These are phyloP conservation scores for Ophiostoma sp. DNA, from an alignment of 2,329 filamentous ascomycete species.

Conservation along the genomic window DNA sequence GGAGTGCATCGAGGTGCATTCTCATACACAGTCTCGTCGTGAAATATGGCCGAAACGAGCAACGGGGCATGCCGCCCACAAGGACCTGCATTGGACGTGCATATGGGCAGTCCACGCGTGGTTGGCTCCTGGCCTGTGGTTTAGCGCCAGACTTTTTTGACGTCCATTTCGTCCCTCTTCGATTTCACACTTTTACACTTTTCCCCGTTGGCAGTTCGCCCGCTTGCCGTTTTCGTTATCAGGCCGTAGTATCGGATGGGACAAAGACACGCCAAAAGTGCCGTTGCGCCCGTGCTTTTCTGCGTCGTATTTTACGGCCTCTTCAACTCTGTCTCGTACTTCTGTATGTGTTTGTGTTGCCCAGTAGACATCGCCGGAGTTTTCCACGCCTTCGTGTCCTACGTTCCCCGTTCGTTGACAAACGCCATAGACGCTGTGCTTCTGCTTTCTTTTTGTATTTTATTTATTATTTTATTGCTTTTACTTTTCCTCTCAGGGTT, in stretches of 20 bases:
- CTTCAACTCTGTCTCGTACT: not conserved
- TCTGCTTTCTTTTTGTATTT: not conserved
- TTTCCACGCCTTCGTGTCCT: not conserved
- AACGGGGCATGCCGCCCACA: constrained; percentile 2
- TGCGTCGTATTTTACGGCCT: not conserved
- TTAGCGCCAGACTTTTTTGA: constrained; percentile 15
- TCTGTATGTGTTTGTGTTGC: too few relatives aligned
- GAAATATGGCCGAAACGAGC: not conserved
- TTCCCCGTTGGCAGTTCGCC: not conserved
- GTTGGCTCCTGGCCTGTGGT: constrained; percentile 16
- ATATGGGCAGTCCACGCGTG: not conserved
- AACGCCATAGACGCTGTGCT: constrained; percentile 8
- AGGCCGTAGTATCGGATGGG: not conserved
- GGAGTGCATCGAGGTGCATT: not conserved
- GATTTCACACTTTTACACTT: not conserved
- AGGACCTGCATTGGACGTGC: constrained; percentile 12
- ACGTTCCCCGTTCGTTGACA: not conserved
- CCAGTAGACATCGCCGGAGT: not conserved
- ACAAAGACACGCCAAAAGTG: not conserved
- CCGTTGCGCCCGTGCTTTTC: not conserved
- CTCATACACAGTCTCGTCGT: not conserved
- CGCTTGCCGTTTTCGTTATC: not conserved
- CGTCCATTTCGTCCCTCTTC: not conserved
- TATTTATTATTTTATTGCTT: not conserved
- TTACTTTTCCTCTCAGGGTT: not conserved